Base-by-base conservation (phyloP, 495 filamentous ascomycete genomes). In the Saxophila tyrrhenica region DNA sequence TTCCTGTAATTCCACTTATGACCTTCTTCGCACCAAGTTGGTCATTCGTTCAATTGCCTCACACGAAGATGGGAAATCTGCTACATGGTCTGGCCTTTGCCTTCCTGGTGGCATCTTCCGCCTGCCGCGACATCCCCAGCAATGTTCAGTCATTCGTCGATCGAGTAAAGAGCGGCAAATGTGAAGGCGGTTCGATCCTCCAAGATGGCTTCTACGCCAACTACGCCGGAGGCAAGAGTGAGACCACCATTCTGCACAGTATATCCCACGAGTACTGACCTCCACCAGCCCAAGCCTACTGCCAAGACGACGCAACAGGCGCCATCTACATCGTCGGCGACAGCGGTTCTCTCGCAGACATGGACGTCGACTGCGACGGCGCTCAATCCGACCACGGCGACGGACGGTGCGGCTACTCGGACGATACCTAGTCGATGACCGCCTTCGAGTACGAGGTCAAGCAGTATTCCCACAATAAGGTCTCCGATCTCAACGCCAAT, bases 311-410 rank as follows among this genome's bases (percentile, higher is more conserved):
- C 24, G 24, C 21, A 44, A 56, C 32, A 10, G 49, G 50, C 41
- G 54, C 24, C 2, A 23, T 58, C 17, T 58, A 19, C 50, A 38
- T 58, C 25, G 39, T 53, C 20, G 55, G 55, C 39, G n/a, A 49
- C 13, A 53, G 66, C 25, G 70, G 76, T 64, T 82, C 82, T 77
- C 81, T 84, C 61, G 63, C 68, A 24, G 71, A 79, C 64, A 83
- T 85, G 79, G 82, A 85, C 61, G 72, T 86, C 50, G 81, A 85
- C 66, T 85, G 83, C 62, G 80, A 86, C 60, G 83, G 82, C 7
- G 63, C 66, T n/a, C 72, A 79, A 52, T 63, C 67, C 10, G 61
- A 67, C 2, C 63, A 64, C 0, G 77, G 75, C 0, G 74, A 75
- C 52, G 82, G 80, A 57, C 64, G 61, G 19, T 71, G 70, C 47